phyloP scores from a whole-genome alignment of 1,284 basidiomycete genomes.

The Tetrapyrgos nigripes region DNA sequence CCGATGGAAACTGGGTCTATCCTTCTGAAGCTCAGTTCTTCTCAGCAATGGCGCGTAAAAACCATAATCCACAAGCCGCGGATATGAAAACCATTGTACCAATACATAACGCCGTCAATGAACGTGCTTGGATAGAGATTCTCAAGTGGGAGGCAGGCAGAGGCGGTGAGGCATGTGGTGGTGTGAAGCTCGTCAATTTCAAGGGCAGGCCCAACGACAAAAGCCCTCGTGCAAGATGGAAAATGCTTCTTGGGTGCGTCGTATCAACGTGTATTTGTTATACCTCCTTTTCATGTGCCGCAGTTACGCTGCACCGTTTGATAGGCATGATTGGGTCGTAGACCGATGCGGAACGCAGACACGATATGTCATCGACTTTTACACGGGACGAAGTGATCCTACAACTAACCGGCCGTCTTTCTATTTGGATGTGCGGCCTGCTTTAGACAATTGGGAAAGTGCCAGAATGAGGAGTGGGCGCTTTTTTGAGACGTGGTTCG shows the following conservation, averaged over 20 bases:
- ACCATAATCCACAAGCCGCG: constrained; percentile 79
- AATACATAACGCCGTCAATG: constrained; percentile 99
- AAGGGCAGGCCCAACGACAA: constrained; percentile 78
- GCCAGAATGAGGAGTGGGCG: constrained; percentile 75
- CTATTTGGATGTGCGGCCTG: constrained; percentile 94
- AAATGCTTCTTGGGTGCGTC: constrained; percentile 82
- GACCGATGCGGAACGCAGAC: constrained; percentile 89
- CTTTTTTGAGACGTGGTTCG: constrained; percentile 54
- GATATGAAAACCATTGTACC: constrained; percentile 98
- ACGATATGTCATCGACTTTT: constrained; percentile 98
- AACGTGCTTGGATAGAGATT: constrained; percentile 93
- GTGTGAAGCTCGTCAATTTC: constrained; percentile 86
- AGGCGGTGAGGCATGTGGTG: constrained; percentile 85
- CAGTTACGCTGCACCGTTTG: constrained; percentile 94
- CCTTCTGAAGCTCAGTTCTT: constrained; percentile 99
- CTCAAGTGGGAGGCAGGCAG: constrained; percentile 88
- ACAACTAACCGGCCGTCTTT: constrained; percentile 69
- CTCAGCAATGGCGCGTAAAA: constrained; percentile 93
- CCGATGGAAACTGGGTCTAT: constrained; percentile 90
- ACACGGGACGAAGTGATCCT: constrained; percentile 77
- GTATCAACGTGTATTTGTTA: not conserved
- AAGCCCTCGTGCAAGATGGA: constrained; percentile 85
- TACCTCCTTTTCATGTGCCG: not conserved
- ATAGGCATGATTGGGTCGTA: constrained; percentile 97
- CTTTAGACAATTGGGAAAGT: constrained; percentile 91